These are phyloP conservation scores for Exophiala spinifera DNA, from an alignment of 2,329 filamentous ascomycete species.

Conservation along the genomic window DNA sequence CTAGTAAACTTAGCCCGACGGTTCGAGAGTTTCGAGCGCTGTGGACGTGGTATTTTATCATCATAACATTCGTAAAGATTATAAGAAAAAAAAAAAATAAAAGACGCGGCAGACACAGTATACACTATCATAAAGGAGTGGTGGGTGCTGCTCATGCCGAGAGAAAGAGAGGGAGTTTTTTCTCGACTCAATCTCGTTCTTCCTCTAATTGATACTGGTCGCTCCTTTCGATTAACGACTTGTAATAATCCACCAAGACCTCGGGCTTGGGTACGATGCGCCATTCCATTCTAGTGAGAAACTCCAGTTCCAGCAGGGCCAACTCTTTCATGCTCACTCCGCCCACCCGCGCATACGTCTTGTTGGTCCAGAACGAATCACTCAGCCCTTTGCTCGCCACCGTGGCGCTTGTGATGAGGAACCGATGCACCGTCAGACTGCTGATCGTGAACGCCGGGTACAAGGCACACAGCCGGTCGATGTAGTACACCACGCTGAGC, in stretches of 20 bases:
- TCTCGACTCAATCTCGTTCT: background rate
- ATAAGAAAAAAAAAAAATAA: too few relatives aligned
- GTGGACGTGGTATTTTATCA: background rate
- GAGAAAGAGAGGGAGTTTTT: too few relatives aligned
- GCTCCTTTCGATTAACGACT: slow-evolving; percentile 70
- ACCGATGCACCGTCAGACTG: slow-evolving; percentile 93
- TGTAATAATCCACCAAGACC: slow-evolving; percentile 88
- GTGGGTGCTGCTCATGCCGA: background rate
- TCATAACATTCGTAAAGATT: background rate
- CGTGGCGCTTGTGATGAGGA: slow-evolving; percentile 91
- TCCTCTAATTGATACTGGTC: slow-evolving; percentile 56
- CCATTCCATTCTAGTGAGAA: slow-evolving; percentile 90
- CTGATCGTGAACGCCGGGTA: slow-evolving; percentile 96
- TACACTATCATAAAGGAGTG: too few relatives aligned
- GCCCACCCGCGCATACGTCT: slow-evolving; percentile 89
- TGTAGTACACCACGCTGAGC: slow-evolving; percentile 99
- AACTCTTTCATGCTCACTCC: slow-evolving; percentile 88
- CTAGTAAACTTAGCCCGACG: too few relatives aligned
- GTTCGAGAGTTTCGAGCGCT: too few relatives aligned
- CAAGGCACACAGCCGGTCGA: slow-evolving; percentile 86
- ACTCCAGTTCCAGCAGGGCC: slow-evolving; percentile 88
- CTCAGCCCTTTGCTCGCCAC: slow-evolving; percentile 95
- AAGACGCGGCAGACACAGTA: too few relatives aligned
- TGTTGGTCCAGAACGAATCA: slow-evolving; percentile 98
- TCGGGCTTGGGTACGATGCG: slow-evolving; percentile 95